Base-by-base conservation (phyloP, 2,329 filamentous ascomycete genomes). In the Monascus ruber region DNA sequence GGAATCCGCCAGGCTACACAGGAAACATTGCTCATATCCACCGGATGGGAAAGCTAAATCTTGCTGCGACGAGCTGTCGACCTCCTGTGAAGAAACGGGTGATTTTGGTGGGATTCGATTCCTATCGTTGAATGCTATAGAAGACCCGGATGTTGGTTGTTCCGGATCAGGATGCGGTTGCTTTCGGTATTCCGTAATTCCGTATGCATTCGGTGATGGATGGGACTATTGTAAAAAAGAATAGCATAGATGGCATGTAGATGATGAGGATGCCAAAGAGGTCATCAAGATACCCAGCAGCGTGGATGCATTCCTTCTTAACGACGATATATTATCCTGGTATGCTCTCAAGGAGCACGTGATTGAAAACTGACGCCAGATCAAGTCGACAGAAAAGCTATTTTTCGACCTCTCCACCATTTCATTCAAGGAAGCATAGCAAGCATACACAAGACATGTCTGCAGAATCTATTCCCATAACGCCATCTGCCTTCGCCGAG, bases 401-500 rank as follows among this genome's bases (percentile, higher is more conserved):
- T 3, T 17, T 17, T 2, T 17, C 17, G 17, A 17, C 17, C 17
- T 17, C 17, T 17, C 17, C 17, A 3, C 17, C 17, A 17, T 17
- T 17, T 17, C 17, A 17, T 3, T 17, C 17, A 17, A 17, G 17
- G 17, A 17, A 17, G 17, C 2, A 17, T 17, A 17, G 17, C 17
- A 17, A 17, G 17, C 17, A 17, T 17, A 17, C 17, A 17, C 17
- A 17, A 17, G 17, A 17, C 17, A 77, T 76, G 73, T 73, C 73
- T 31, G 51, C 64, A 32, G 58, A 65, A 51, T 48, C 69, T 7
- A 50, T 51, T 10, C 71, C 73, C 26, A 76, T 77, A 44, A 59
- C 65, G 24, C 55, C 66, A n/a, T 51, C 56, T 27, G 67, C 64
- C 42, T 77, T 77, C 53, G 66, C 70, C 38, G 58, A 66, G 45